Conservation (phyloP, 2,329 filamentous ascomycete genomes). For the Xylaria digitata region DNA sequence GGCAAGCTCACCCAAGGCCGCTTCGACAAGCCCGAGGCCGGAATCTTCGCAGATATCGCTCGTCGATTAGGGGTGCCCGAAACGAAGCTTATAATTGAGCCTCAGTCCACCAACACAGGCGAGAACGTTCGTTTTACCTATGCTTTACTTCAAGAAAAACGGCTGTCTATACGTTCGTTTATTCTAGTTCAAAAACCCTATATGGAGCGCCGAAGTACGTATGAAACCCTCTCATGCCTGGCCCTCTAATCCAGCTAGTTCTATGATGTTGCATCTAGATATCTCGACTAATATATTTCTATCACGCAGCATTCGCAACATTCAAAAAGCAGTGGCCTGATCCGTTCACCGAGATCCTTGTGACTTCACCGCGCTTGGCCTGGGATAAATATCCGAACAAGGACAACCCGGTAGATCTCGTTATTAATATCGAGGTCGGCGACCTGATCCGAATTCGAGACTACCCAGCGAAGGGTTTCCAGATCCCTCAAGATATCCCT, state of each 20-base stretch:
- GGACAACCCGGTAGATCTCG: slow-evolving; percentile 56
- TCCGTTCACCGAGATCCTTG: slow-evolving; percentile 49
- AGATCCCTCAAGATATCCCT: slow-evolving; percentile 58
- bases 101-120: slow-evolving; percentile 57
- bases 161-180: slow-evolving; percentile 49
- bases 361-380: slow-evolving; percentile 55
- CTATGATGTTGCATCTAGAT: no score
- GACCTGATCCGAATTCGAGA: slow-evolving; percentile 58
- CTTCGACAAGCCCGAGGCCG: slow-evolving; percentile 57
- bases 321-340: slow-evolving; percentile 61
- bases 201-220: slow-evolving; percentile 56
- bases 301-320: slow-evolving; percentile 53
- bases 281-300: no score
- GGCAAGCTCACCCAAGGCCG: slow-evolving; percentile 56
- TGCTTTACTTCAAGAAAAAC: slow-evolving; percentile 48
- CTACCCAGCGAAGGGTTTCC: slow-evolving; percentile 57
- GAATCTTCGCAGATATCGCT: slow-evolving; percentile 57
- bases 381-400: slow-evolving; percentile 57
- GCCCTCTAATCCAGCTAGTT: no score
- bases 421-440: slow-evolving; percentile 59
- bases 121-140: slow-evolving; percentile 61
- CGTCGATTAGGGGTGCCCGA: slow-evolving; percentile 54
- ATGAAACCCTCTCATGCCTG: no score
- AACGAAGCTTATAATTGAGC: slow-evolving; percentile 55
- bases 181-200: slow-evolving; percentile 62